Evolutionary conservation across 441 rosid species (phyloP), one percentile per base, ranked within the genome.

Genomic region (Melastoma candidum): DNA sequence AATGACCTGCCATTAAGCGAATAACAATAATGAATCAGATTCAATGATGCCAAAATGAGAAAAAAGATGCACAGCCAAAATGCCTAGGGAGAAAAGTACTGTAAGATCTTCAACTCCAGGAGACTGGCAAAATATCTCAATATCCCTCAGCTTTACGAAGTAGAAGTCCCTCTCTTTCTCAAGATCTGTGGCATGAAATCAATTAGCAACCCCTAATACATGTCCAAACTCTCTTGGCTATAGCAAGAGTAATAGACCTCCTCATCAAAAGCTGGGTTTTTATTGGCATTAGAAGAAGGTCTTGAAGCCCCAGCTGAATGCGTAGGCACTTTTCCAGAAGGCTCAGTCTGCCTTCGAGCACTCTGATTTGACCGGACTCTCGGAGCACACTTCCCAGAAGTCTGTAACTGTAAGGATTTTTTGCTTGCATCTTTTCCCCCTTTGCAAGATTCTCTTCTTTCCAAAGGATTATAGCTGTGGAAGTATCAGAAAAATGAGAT

Each of bases 161-260:
- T 93, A 93, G 74, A 84, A 93, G 68, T 93, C 96, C 69, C 99
- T 79, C 71, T 93, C 97, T 69, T 93, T 93, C 68, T 93, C 99
- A 49, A 93, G 87, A 93, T 84, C 96, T 93, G 84, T 66, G 44
- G 56, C 10, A 52, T 36, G 10, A 52, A 2, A 2, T 12, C 43
- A 1, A 0, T 43, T 46, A 14, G 12, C 53, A 45, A n/a, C 51
- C 41, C 26, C 12, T 41, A 4, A 55, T 26, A 26, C 45, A 59
- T 69, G 67, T 61, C 59, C 8, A 36, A 51, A 59, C 46, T 22
- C 22, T 32, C 12, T 5, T 36, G 45, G 41, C 24, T 0, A 46
- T 48, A 13, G 26, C 14, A 53, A 29, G 11, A 17, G 48, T 12
- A 27, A 25, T 11, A 54, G 64, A 93, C 99, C 88, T 89, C 77